Evolutionary conservation across 768 basidiomycete species (phyloP), one percentile per base, ranked within the genome.

Genomic region (Pisolithus sp.): DNA sequence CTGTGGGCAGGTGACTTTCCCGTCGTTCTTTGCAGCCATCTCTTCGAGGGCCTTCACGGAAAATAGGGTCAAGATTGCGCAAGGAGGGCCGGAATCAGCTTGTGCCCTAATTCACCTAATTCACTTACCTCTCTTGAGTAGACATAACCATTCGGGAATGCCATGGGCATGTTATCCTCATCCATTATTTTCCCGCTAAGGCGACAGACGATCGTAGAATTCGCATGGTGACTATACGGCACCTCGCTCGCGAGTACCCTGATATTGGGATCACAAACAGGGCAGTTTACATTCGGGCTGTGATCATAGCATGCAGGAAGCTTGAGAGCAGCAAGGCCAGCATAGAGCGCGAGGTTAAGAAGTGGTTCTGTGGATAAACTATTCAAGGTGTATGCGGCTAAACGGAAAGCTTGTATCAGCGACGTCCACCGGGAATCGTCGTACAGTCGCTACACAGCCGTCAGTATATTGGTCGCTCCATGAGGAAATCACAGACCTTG

Each of bases 161-260:
- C 86, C 84, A 96, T 80, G 0, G 94, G 92, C 76, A 86, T 84
- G 60, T 94, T 94, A 64, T 93, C 84, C 57, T 84, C 93, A 60
- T 96, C 89, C 86, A 98, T 95, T 51, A 98, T 93, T 65, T 85
- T 84, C 23, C 95, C 93, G 56, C 81, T 92, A 61, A 97, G 78
- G 48, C 83, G 71, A 64, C 96, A 98, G 15, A 98, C 94, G 50
- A 99, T 90, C 0, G 91, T 95, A 20, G 93, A 95, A 63, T 95
- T 97, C 38, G 86, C 83, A 65, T 98, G 93, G 70, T 98, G 94
- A 58, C 89, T 90, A 63, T 80, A 84, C 1, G 96, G 94, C 0
- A 97, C 92, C 57, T 93, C 89, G 51, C 77, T 74, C 12, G 89
- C 91, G 7, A 99, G 79, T 53, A 78, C 74, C 20, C 85, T 84